Evolutionary conservation across 345 rosid species (phyloP).

Genomic region (Moricandia arvensis): DNA sequence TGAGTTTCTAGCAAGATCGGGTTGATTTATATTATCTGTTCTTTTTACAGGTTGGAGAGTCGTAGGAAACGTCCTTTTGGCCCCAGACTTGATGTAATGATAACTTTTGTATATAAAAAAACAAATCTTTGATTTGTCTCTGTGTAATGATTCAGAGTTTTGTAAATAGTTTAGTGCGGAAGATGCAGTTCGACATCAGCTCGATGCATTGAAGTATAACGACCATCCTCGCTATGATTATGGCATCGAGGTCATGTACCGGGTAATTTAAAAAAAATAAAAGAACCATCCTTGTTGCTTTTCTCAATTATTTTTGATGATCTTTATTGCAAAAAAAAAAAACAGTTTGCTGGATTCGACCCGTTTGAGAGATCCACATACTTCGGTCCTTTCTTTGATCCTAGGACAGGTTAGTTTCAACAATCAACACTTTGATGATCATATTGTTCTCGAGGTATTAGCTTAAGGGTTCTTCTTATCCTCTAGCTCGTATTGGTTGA

Average conservation of each 20-base stretch:
- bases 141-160: slow-evolving; percentile 8
- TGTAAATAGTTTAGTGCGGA: slow-evolving; percentile 79
- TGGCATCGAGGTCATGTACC: slow-evolving; percentile 87
- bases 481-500: background rate
- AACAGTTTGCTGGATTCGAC: slow-evolving; percentile 95
- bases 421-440: background rate
- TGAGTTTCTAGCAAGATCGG: too few species aligned
- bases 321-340: background rate
- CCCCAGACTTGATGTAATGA: slow-evolving; percentile 71
- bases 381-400: slow-evolving; percentile 89
- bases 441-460: background rate
- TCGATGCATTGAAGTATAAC: slow-evolving; percentile 82
- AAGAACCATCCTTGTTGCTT: background rate
- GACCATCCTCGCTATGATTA: slow-evolving; percentile 85
- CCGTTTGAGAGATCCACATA: slow-evolving; percentile 92
- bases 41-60: slow-evolving; percentile 74
- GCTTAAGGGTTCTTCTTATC: background rate
- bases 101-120: background rate
- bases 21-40: background rate
- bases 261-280: slow-evolving; percentile 46
- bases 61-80: slow-evolving; percentile 89
- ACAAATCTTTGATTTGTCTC: background rate
- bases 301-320: background rate
- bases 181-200: slow-evolving; percentile 77
- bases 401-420: slow-evolving; percentile 69